phyloP scores from a whole-genome alignment of 176 grass and related monocot genomes.

The Areca catechu region DNA sequence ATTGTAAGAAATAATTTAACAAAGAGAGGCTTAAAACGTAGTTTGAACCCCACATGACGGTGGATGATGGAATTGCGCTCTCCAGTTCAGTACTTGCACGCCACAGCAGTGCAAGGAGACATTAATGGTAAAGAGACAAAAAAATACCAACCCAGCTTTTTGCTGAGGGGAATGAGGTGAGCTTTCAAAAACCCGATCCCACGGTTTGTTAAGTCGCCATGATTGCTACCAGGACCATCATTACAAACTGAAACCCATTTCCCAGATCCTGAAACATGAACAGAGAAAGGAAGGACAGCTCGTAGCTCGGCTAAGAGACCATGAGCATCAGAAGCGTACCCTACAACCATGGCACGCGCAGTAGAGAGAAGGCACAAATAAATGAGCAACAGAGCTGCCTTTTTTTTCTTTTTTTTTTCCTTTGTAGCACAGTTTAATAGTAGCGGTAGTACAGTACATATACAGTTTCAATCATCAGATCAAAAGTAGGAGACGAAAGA shows the following conservation, averaged over 20 bases:
- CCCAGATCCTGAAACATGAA: neutral
- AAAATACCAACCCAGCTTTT: neutral
- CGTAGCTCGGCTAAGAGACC: neutral
- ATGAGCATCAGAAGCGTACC: neutral
- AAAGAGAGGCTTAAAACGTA: no score
- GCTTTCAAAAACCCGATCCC: neutral
- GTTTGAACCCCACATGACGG: no score
- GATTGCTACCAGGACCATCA: conserved; percentile 23
- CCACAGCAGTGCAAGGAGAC: no score
- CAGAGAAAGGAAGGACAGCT: neutral
- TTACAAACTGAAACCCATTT: conserved; percentile 9
- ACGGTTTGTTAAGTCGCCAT: conserved; percentile 8
- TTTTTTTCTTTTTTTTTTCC: no score
- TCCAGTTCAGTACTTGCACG: no score
- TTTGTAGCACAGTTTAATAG: no score
- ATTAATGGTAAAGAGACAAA: neutral
- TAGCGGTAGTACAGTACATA: no score
- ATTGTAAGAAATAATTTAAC: no score
- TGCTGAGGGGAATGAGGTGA: neutral
- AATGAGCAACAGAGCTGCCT: neutral
- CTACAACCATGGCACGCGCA: neutral
- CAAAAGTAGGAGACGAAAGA: no score
- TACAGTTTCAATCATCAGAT: no score
- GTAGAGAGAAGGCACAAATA: neutral
- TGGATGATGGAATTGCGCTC: no score